Base-by-base conservation (phyloP, 805 yeast species). In the Millerozyma miso region DNA sequence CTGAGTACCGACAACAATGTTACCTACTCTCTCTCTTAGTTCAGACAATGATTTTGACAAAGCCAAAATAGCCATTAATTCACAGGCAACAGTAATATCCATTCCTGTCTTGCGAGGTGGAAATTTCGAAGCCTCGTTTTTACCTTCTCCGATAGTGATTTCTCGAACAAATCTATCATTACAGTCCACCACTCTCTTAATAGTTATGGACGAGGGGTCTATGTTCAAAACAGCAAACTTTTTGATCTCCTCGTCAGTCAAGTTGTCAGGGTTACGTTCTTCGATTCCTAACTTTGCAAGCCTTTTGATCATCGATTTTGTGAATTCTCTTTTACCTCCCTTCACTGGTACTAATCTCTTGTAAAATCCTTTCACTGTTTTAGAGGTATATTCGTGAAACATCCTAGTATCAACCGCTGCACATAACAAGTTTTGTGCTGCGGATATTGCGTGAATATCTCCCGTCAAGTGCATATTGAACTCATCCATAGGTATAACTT, bases 401-500 rank as follows among this genome's bases (percentile, higher is more conserved):
- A 90, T 87, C 68, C 98, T 83, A 4, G 98, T 88, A 67, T 91
- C 98, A 48, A 91, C 83, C 26, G 98, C 98, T 39, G 98, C 97
- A 47, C 97, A 96, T 49, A 91, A 75, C 58, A 91, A 73, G 72
- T 91, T 91, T 54, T 88, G 90, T 31, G 98, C 98, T 46, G 89
- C 89, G 39, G 89, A 81, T 47, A 91, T 89, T 37, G 98, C 98
- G 67, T 91, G 98, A 52, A 91, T 91, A 63, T 91, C 99, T 61
- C 98, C 98, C 39, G 98, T 91, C 52, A 91, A 75, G 63, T 91
- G 98, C 87, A 93, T 80, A 72, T 93, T 91, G 75, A 91, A 91
- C 69, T 91, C 97, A 66, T 91, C 99, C 97, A 91, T 91, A 40
- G 98, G 98, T 55, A 91, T 90, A 37, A 91, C 98, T 69, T 91